These are phyloP conservation scores for Mortierella hygrophila DNA, from an alignment of 192 early-diverging fungal species.

Conservation along the genomic window DNA sequence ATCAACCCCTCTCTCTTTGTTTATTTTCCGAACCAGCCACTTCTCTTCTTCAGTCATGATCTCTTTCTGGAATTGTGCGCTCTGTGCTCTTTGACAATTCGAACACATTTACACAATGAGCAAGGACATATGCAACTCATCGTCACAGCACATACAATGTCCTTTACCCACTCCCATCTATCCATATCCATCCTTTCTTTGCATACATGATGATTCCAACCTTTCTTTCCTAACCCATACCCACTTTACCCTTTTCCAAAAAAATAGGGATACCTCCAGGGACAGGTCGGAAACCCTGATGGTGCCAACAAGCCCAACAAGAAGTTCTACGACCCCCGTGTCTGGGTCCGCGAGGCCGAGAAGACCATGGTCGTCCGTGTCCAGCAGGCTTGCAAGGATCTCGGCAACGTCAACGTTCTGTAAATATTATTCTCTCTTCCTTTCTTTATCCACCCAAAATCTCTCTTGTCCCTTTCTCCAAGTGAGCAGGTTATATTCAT, in stretches of 20 bases:
- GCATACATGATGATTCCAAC: neutral
- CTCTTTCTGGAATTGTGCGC: too few species aligned
- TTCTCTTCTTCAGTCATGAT: too few species aligned
- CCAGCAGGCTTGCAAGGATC: conserved; percentile 81
- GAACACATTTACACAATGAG: neutral
- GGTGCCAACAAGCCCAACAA: conserved; percentile 97
- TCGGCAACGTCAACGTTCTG: conserved; percentile 76
- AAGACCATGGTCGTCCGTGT: conserved; percentile 88
- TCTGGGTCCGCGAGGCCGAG: conserved; percentile 89
- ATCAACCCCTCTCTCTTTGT: neutral
- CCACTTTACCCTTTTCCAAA: neutral
- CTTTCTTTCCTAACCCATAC: neutral
- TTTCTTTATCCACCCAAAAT: neutral
- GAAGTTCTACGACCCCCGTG: conserved; percentile 97
- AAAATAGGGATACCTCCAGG: conserved; percentile 86
- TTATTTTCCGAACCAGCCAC: neutral
- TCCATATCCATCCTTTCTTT: neutral
- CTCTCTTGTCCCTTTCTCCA: neutral
- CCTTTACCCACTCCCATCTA: neutral
- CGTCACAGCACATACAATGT: neutral
- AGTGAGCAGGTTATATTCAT: neutral
- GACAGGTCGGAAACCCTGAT: conserved; percentile 95
- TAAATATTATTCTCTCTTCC: conserved; percentile 42
- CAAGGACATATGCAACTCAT: neutral
- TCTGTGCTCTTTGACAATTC: too few species aligned